Conservation (phyloP, 805 yeast genomes). For the Grigorovia yakushimaensis region DNA sequence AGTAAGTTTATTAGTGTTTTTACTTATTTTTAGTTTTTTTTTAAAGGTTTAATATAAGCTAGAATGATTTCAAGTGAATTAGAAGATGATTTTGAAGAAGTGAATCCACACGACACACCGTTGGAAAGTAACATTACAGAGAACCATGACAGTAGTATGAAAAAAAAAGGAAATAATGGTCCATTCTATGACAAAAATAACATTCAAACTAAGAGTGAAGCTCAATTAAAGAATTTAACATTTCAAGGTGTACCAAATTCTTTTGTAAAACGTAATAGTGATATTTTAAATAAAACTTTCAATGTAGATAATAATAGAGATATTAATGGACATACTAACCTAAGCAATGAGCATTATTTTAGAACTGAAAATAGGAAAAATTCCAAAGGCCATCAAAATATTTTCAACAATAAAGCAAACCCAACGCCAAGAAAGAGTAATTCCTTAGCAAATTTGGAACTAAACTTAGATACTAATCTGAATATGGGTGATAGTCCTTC, state of each 20-base stretch:
- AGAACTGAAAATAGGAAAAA: neutral
- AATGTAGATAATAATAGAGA: no score
- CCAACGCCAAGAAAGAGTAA: neutral
- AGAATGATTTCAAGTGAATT: neutral
- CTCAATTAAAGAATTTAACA: constrained; percentile 20
- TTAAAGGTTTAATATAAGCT: neutral
- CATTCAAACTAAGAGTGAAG: constrained; percentile 13
- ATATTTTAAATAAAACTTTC: neutral
- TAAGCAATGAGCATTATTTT: neutral
- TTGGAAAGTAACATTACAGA: neutral
- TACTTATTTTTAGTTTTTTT: no score
- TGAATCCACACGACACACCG: neutral
- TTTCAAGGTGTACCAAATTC: constrained; percentile 27
- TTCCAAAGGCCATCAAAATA: neutral
- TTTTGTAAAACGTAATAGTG: constrained; percentile 3
- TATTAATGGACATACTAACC: no score
- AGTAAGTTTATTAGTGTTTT: no score
- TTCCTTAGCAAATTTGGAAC: neutral
- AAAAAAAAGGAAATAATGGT: no score
- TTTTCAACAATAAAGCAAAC: neutral
- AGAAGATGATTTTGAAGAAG: neutral
- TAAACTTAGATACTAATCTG: neutral
- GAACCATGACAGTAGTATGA: neutral
- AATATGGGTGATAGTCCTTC: neutral
- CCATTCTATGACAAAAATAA: neutral